phyloP scores from a whole-genome alignment of 2,329 filamentous ascomycete genomes.

The Curvularia eragrostidis region DNA sequence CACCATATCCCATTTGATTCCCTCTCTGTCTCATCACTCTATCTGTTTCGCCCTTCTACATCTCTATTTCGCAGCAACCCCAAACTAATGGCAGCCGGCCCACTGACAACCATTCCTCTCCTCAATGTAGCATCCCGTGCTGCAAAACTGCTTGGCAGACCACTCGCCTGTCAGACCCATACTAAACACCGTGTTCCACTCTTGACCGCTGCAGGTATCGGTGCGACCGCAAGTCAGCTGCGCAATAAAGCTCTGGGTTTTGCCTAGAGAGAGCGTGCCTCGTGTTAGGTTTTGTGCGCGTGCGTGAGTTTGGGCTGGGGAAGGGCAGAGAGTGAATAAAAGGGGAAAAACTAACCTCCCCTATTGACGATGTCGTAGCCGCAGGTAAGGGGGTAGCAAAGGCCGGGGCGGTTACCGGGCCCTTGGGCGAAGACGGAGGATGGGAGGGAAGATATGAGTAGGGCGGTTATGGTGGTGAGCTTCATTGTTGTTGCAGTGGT shows the following conservation, averaged over 20 bases:
- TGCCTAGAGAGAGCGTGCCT: neutral
- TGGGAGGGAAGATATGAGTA: slow-evolving; percentile 1
- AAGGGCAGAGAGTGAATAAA: neutral
- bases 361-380: slow-evolving; percentile 1
- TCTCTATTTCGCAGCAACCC: neutral
- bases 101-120: neutral
- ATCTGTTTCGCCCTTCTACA: no score
- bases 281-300: neutral
- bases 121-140: slow-evolving; percentile 1
- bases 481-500: neutral
- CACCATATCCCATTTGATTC: no score
- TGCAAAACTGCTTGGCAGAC: neutral
- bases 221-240: neutral
- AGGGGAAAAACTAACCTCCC: neutral
- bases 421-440: neutral
- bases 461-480: neutral
- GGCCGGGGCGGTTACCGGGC: slow-evolving; percentile 1
- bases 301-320: neutral
- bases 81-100: neutral
- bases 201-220: slow-evolving; percentile 1
- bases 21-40: no score
- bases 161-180: neutral
- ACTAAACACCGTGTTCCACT: neutral
- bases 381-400: neutral
- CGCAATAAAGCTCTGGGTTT: neutral